A percentile compares a stretch with the other conserved stretches of the same genome.
Conservation (phyloP, 208 protist genomes). For the Leishmania aethiopica region DNA sequence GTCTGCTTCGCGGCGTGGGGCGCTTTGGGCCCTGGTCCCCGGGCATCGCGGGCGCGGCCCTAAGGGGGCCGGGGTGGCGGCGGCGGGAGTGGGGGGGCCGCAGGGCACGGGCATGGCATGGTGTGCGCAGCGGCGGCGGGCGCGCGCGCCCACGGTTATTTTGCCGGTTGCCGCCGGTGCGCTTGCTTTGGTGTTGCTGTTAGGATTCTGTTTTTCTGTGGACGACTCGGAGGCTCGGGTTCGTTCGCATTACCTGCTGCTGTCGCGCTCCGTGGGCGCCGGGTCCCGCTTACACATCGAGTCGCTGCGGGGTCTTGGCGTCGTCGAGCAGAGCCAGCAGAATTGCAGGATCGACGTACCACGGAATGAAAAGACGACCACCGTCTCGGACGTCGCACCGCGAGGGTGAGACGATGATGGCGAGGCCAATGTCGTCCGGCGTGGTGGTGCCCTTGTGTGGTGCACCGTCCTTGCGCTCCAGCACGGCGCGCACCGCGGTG, state of each 20-base stretch:
- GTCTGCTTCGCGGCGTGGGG: too few relatives aligned
- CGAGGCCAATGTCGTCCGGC: slow-evolving; percentile 48
- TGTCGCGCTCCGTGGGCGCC: not conserved
- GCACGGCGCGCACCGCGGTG: slow-evolving; percentile 54
- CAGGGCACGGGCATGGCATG: too few relatives aligned
- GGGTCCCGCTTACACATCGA: not conserved
- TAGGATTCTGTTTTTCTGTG: not conserved
- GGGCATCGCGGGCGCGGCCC: too few relatives aligned
- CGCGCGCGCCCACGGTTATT: too few relatives aligned
- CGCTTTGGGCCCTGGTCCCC: too few relatives aligned
- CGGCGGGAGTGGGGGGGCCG: too few relatives aligned
- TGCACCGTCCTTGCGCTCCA: slow-evolving; percentile 18
- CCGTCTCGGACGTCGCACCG: slow-evolving; percentile 81
- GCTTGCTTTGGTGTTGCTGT: not conserved
- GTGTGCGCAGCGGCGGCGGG: too few relatives aligned
- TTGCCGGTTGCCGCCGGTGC: not conserved
- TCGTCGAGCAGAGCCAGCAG: slow-evolving; percentile 60
- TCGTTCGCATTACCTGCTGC: not conserved
- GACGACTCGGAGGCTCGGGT: not conserved
- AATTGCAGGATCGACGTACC: slow-evolving; percentile 75
- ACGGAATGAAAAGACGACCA: slow-evolving; percentile 76
- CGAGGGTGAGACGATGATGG: slow-evolving; percentile 59
- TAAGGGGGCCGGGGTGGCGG: too few relatives aligned
- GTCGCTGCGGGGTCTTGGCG: not conserved
- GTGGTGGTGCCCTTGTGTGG: slow-evolving; percentile 23